Evolutionary conservation across 2,329 filamentous ascomycete species (phyloP).

Genomic region (Cercospora berteroae): DNA sequence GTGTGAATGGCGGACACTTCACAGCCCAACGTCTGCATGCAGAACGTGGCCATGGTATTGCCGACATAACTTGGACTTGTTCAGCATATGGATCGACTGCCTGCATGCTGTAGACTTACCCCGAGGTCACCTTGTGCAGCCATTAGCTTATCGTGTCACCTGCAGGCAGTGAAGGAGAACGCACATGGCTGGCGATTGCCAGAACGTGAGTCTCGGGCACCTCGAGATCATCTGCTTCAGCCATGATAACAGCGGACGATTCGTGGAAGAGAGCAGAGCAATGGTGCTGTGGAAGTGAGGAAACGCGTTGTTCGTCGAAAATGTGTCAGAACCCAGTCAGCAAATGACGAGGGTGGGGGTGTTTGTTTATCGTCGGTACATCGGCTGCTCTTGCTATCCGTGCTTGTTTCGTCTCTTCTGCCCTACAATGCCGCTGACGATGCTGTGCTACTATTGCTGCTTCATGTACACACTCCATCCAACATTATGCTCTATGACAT

Average conservation of each 20-base stretch:
- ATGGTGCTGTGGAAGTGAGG: not conserved
- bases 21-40: constrained; percentile 88
- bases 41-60: constrained; percentile 94
- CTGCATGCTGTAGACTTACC: constrained; percentile 54
- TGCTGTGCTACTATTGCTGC: not conserved
- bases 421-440: not conserved
- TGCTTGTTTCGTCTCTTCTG: constrained; percentile 1
- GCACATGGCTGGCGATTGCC: constrained; percentile 92
- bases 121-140: constrained; percentile 63
- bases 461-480: constrained; percentile 3
- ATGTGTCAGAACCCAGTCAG: constrained; percentile 13
- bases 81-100: constrained; percentile 21
- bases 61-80: constrained; percentile 74
- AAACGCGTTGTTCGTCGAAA: constrained; percentile 7
- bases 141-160: constrained; percentile 24
- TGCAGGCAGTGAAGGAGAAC: constrained; percentile 43
- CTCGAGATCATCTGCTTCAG: constrained; percentile 22
- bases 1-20: constrained; percentile 94
- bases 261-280: not conserved
- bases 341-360: constrained; percentile 19
- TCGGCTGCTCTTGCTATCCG: constrained; percentile 5
- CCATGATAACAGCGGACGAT: constrained; percentile 13
- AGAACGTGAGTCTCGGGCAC: constrained; percentile 69
- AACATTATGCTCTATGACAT: constrained; percentile 9
- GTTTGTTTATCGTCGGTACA: constrained; percentile 11